Conservation (phyloP, 371 early-diverging fungal genomes). For the Rhizopus sp. region DNA sequence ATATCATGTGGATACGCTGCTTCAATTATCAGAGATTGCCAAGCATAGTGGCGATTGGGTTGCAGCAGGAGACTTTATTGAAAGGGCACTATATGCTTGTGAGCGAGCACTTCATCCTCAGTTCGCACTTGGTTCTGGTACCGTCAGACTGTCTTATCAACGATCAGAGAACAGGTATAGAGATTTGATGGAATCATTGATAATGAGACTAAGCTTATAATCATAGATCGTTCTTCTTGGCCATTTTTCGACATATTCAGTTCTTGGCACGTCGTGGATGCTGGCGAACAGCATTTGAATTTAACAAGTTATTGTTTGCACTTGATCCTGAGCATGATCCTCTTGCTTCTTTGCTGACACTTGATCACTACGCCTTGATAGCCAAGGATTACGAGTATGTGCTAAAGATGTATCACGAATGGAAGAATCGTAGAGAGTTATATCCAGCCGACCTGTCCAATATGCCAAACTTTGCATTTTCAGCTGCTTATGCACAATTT, state of each 20-base stretch:
- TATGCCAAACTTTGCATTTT: slow-evolving; percentile 80
- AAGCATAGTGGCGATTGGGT: slow-evolving; percentile 81
- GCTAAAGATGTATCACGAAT: slow-evolving; percentile 41
- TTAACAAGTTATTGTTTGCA: slow-evolving; percentile 78
- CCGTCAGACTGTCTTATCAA: slow-evolving; percentile 68
- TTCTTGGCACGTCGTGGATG: slow-evolving; percentile 86
- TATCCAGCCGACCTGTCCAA: slow-evolving; percentile 35
- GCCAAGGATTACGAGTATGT: slow-evolving; percentile 77
- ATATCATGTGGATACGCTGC: slow-evolving; percentile 82
- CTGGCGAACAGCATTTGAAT: slow-evolving; percentile 92
- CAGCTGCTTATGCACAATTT: slow-evolving; percentile 75
- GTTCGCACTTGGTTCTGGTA: slow-evolving; percentile 74
- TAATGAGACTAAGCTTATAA: background rate
- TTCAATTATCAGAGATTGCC: slow-evolving; percentile 83
- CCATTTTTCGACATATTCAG: slow-evolving; percentile 81
- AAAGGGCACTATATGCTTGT: slow-evolving; percentile 80
- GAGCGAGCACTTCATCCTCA: slow-evolving; percentile 83
- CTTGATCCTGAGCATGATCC: slow-evolving; percentile 82
- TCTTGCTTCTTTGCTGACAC: slow-evolving; percentile 69
- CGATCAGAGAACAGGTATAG: slow-evolving; percentile 71
- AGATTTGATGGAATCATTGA: background rate
- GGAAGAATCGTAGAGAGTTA: slow-evolving; percentile 43
- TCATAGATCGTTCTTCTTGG: slow-evolving; percentile 72
- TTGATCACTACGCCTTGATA: slow-evolving; percentile 85
- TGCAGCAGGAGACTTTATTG: slow-evolving; percentile 79